Percentiles rank a stretch among this genome's conserved stretches.
Conservation (phyloP, 2,329 filamentous ascomycete genomes). For the Mycosphaerella sp. region DNA sequence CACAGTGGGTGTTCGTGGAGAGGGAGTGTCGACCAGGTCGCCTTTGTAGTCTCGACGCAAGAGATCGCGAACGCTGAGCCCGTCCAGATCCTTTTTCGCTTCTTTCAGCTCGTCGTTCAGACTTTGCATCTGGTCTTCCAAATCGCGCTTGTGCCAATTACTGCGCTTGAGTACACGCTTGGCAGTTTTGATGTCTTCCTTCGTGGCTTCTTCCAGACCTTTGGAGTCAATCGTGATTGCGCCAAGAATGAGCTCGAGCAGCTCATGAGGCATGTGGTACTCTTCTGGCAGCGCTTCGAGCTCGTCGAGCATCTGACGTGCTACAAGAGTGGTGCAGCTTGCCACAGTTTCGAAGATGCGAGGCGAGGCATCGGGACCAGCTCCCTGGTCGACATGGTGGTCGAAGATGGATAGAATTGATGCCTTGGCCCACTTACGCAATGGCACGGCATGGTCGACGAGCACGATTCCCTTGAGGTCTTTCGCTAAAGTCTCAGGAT, state of each 20-base stretch:
- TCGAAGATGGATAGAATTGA: slow-evolving; percentile 44
- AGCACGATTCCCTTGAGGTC: slow-evolving; percentile 43
- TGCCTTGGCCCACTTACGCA: slow-evolving; percentile 41
- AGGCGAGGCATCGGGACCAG: slow-evolving; percentile 38
- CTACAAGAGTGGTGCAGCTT: slow-evolving; percentile 43
- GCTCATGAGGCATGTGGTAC: slow-evolving; percentile 45
- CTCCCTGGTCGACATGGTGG: slow-evolving; percentile 42
- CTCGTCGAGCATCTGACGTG: slow-evolving; percentile 44
- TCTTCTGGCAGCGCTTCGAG: slow-evolving; percentile 40
- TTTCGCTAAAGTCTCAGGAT: slow-evolving; percentile 39
- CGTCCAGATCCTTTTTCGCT: slow-evolving; percentile 41
- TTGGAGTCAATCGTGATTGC: slow-evolving; percentile 45
- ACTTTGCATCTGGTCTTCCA: slow-evolving; percentile 40
- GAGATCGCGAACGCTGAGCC: slow-evolving; percentile 40
- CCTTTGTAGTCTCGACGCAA: slow-evolving; percentile 46
- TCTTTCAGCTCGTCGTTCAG: slow-evolving; percentile 37
- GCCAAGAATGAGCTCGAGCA: slow-evolving; percentile 44
- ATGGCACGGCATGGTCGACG: slow-evolving; percentile 41
- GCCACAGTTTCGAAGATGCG: slow-evolving; percentile 42
- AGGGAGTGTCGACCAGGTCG: slow-evolving; percentile 43
- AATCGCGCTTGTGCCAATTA: slow-evolving; percentile 37
- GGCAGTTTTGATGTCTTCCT: slow-evolving; percentile 37
- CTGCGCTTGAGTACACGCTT: slow-evolving; percentile 39
- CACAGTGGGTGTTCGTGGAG: slow-evolving; percentile 42
- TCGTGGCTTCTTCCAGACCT: slow-evolving; percentile 37